These are phyloP conservation scores for Mortierella sp. DNA, from an alignment of 371 early-diverging fungal genomes.

Conservation along the genomic window DNA sequence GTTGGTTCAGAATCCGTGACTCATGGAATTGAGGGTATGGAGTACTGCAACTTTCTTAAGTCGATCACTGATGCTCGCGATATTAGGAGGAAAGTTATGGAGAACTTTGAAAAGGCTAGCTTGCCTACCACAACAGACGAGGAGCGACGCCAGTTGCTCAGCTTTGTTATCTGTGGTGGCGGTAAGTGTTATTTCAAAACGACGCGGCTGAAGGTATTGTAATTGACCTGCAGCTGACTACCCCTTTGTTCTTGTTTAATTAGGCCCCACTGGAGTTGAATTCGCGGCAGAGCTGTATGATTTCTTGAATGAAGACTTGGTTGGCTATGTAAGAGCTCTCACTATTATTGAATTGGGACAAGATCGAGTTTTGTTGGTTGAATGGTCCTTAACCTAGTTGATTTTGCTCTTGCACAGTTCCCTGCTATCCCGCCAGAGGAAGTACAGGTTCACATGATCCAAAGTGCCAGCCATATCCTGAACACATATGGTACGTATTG, in stretches of 20 bases:
- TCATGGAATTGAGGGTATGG: constrained; percentile 84
- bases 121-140: constrained; percentile 79
- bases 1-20: constrained; percentile 87
- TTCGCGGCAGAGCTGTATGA: constrained; percentile 90
- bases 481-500: constrained; percentile 79
- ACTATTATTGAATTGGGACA: neutral
- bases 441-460: constrained; percentile 76
- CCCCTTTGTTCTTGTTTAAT: constrained; percentile 18
- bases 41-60: constrained; percentile 78
- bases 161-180: constrained; percentile 90
- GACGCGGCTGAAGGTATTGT: neutral
- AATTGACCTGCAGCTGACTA: neutral
- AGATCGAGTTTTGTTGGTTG: neutral
- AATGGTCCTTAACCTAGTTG: neutral
- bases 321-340: constrained; percentile 72
- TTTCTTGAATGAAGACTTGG: constrained; percentile 85
- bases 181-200: constrained; percentile 57
- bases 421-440: constrained; percentile 74
- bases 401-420: constrained; percentile 59
- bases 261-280: constrained; percentile 84
- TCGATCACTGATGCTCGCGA: constrained; percentile 79
- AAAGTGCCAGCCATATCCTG: constrained; percentile 83
- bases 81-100: constrained; percentile 76
- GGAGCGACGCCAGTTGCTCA: constrained; percentile 85
- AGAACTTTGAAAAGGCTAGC: constrained; percentile 87